Percentiles rank a stretch among this genome's conserved stretches.
Conservation (phyloP, 208 protist genomes). For the Lotmaria passim region DNA sequence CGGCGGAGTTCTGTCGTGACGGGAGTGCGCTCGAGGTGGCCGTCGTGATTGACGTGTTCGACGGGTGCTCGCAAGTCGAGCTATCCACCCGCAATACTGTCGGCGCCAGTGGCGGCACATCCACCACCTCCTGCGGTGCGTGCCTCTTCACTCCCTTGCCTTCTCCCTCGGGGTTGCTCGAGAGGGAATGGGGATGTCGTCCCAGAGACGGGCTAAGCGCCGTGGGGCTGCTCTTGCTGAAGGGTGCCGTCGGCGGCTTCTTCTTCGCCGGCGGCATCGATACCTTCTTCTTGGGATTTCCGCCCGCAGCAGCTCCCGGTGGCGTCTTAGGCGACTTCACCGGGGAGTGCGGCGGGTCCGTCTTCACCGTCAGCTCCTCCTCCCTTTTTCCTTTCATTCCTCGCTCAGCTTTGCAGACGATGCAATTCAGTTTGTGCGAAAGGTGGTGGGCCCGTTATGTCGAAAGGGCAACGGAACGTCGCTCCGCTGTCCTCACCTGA, state of each 20-base stretch:
- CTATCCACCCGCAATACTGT: constrained; percentile 11
- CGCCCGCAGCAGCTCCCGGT: not conserved
- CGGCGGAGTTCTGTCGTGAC: constrained; percentile 27
- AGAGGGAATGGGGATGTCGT: constrained; percentile 21
- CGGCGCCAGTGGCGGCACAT: not conserved
- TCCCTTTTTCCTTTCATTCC: constrained; percentile 21
- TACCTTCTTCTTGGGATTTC: constrained; percentile 15
- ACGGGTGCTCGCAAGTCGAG: constrained; percentile 6
- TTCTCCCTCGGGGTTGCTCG: not conserved
- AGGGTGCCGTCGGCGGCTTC: constrained; percentile 30
- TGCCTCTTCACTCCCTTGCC: not conserved
- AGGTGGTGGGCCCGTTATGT: no score
- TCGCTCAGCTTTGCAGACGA: no score
- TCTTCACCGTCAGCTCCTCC: constrained; percentile 18
- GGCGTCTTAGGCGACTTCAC: constrained; percentile 17
- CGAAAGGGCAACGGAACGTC: no score
- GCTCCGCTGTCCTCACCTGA: no score
- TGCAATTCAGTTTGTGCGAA: no score
- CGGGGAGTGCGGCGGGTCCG: constrained; percentile 15
- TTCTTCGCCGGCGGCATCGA: constrained; percentile 29
- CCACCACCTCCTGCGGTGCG: not conserved
- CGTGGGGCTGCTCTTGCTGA: constrained; percentile 27
- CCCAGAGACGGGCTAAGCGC: constrained; percentile 20
- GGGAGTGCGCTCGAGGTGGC: constrained; percentile 10
- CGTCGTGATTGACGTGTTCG: constrained; percentile 6